Conservation (phyloP, 129 eudicot genomes). For the Tagetes patula region DNA sequence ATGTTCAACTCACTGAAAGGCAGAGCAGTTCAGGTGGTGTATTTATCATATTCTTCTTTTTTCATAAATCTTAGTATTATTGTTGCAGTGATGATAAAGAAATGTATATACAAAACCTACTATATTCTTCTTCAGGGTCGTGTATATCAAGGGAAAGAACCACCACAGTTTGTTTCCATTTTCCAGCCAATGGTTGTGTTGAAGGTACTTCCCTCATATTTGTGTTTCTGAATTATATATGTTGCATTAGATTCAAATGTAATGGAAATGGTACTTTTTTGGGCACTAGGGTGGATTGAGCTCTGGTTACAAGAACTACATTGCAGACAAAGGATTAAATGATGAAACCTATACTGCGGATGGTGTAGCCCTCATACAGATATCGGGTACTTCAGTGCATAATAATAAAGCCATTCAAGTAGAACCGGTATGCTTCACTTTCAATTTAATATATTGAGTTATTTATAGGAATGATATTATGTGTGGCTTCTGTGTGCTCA, state of each 20-base stretch:
- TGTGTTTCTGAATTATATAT: neutral
- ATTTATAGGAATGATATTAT: neutral
- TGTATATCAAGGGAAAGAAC: conserved; percentile 74
- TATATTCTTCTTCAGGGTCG: conserved; percentile 51
- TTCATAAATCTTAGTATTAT: neutral
- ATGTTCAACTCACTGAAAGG: conserved; percentile 95
- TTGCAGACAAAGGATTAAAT: conserved; percentile 84
- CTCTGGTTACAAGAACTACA: conserved; percentile 79
- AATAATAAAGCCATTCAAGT: conserved; percentile 87
- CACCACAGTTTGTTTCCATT: conserved; percentile 83
- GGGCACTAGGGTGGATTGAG: conserved; percentile 73
- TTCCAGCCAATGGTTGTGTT: conserved; percentile 85
- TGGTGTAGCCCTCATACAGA: conserved; percentile 66
- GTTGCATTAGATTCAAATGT: conserved; percentile 6
- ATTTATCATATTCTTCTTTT: neutral
- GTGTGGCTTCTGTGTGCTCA: neutral
- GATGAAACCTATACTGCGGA: conserved; percentile 84
- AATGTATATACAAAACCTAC: neutral
- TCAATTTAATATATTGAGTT: neutral
- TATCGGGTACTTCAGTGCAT: conserved; percentile 83
- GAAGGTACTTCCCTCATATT: conserved; percentile 51
- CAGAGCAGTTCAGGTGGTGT: conserved; percentile 76
- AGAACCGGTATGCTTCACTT: conserved; percentile 65
- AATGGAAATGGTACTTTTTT: neutral
- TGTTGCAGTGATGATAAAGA: conserved; percentile 14